Evolutionary conservation across 2,329 filamentous ascomycete species (phyloP).

Genomic region (Aspergillus sp.): DNA sequence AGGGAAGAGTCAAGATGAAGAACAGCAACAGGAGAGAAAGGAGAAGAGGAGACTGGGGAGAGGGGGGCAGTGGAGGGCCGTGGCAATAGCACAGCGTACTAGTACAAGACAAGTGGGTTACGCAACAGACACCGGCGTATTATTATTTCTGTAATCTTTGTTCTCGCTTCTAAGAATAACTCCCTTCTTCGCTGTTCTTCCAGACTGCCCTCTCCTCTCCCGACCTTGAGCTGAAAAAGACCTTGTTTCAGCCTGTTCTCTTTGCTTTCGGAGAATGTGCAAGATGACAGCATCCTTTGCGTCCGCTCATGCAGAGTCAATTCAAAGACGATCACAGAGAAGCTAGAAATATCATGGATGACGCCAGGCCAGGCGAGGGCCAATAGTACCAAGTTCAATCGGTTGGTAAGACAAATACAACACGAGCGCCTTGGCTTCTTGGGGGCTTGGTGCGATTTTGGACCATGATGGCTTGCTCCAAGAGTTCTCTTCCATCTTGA

Average conservation of each 20-base stretch:
- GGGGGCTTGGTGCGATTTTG: background rate
- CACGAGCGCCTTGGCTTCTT: background rate
- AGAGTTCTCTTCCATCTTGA: background rate
- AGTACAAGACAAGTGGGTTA: background rate
- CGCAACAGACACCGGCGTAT: background rate
- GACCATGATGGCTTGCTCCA: background rate
- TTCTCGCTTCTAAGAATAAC: slow-evolving; percentile 8
- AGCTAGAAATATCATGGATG: slow-evolving; percentile 3
- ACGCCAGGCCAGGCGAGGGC: slow-evolving; percentile 8
- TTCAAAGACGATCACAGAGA: background rate
- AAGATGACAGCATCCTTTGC: background rate
- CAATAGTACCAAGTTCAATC: slow-evolving; percentile 4
- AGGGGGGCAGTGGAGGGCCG: background rate
- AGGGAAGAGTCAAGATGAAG: background rate
- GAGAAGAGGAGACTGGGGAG: background rate
- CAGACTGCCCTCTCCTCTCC: background rate
- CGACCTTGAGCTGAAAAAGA: background rate
- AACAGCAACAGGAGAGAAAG: background rate
- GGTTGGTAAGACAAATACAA: background rate
- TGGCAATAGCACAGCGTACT: background rate
- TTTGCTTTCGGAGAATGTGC: background rate
- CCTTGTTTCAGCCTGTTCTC: background rate
- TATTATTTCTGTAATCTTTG: slow-evolving; percentile 1
- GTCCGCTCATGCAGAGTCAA: slow-evolving; percentile 1
- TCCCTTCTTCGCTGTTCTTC: background rate